A percentile compares a stretch with the other conserved stretches of the same genome.
These are phyloP conservation scores for Nepenthes alata DNA, from an alignment of 179 eudicot genomes.

Conservation along the genomic window DNA sequence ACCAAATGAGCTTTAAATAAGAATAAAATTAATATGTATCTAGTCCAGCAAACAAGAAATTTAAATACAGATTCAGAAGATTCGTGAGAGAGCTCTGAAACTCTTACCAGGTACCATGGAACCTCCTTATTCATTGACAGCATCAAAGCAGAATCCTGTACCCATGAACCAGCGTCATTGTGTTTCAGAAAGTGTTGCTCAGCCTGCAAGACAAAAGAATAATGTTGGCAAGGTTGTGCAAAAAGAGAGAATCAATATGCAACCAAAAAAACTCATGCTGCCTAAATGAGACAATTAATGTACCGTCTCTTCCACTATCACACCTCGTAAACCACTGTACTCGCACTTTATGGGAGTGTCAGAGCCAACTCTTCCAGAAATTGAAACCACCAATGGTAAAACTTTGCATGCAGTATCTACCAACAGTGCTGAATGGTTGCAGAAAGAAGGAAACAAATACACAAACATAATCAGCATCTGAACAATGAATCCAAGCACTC, in stretches of 20 bases:
- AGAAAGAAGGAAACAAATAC: constrained; percentile 5
- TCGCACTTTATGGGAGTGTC: constrained; percentile 77
- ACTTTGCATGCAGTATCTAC: constrained; percentile 72
- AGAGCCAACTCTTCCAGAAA: constrained; percentile 88
- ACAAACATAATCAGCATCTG: constrained; percentile 1
- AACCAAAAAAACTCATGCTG: not conserved
- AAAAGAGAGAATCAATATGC: not conserved
- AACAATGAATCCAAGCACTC: not conserved
- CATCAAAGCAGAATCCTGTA: constrained; percentile 93
- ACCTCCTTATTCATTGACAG: constrained; percentile 85
- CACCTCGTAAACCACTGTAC: constrained; percentile 82
- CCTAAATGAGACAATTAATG: constrained; percentile 2
- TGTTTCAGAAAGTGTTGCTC: constrained; percentile 93
- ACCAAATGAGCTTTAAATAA: not conserved
- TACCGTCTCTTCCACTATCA: constrained; percentile 91
- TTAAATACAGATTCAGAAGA: not conserved
- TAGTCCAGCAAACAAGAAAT: constrained; percentile 1
- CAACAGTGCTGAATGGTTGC: constrained; percentile 44
- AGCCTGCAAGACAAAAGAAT: constrained; percentile 37
- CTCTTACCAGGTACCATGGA: constrained; percentile 85
- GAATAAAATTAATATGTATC: not conserved
- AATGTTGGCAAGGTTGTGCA: not conserved
- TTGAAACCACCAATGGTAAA: constrained; percentile 66
- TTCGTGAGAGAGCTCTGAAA: not conserved
- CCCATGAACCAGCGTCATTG: constrained; percentile 99